phyloP scores from a whole-genome alignment of 2,329 filamentous ascomycete genomes.

The Pseudogymnoascus sp. region DNA sequence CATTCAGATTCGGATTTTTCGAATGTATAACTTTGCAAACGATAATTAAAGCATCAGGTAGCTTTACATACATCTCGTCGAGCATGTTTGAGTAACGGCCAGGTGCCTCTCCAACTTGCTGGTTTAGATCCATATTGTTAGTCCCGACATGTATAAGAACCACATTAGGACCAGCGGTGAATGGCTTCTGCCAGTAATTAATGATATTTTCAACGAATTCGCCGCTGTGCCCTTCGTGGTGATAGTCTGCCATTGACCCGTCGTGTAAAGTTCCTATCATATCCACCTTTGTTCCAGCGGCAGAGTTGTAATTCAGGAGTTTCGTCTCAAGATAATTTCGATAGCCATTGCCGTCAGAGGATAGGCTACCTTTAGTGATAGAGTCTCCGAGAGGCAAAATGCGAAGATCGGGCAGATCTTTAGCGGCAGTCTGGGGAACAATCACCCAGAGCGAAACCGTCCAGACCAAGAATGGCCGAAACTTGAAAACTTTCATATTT shows the following conservation, averaged over 20 bases:
- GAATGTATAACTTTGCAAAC: too few relatives aligned
- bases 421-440: too few relatives aligned
- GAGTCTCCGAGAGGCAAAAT: slow-evolving; percentile 40
- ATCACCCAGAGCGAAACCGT: too few relatives aligned
- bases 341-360: slow-evolving; percentile 36
- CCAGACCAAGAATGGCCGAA: too few relatives aligned
- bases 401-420: slow-evolving; percentile 24
- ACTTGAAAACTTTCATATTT: too few relatives aligned
- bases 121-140: slow-evolving; percentile 29
- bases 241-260: slow-evolving; percentile 36
- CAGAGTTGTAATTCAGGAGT: slow-evolving; percentile 29
- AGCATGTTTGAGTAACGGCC: too few relatives aligned
- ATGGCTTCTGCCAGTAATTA: slow-evolving; percentile 26
- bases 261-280: slow-evolving; percentile 36
- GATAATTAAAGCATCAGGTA: too few relatives aligned
- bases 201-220: slow-evolving; percentile 30
- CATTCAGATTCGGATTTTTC: too few relatives aligned
- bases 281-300: slow-evolving; percentile 28
- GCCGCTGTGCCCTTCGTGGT: slow-evolving; percentile 40
- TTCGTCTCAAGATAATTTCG: slow-evolving; percentile 20
- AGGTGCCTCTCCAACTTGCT: too few relatives aligned
- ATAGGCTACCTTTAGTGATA: slow-evolving; percentile 34
- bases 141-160: slow-evolving; percentile 38
- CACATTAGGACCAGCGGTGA: slow-evolving; percentile 35
- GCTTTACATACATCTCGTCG: too few relatives aligned